Evolutionary conservation across 106 monocot species (phyloP), one percentile per base, ranked within the genome.

Genomic region (Acanthochlamys bracteata): DNA sequence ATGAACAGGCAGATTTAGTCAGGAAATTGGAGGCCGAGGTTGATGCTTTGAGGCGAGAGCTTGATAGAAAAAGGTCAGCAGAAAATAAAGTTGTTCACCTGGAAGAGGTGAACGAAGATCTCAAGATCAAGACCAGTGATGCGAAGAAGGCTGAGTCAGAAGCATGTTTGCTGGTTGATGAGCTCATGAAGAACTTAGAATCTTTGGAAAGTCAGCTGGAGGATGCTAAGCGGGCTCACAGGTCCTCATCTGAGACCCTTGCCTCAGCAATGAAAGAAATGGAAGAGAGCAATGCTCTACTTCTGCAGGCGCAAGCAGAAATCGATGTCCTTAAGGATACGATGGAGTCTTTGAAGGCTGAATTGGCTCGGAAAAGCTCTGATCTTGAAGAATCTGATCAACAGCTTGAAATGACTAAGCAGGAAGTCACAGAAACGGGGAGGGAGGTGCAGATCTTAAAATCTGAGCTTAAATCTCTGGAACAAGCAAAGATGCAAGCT

Each of bases 101-200:
- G 66, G 76, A 73, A 57, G 49, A 22, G 23, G 55, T 80, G 59
- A 47, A 67, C 19, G 81, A 81, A 68, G 69, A 14, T 42, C 78
- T 83, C 10, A 60, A 58, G 59, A 57, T 25, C 11, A 68, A 80
- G 69, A 49, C 72, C 42, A 69, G 42, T 15, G 60, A 79, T 71
- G 70, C 76, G 41, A 79, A 81, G 67, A 73, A 17, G 20, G 67
- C 71, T 17, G 81, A 81, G 63, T 52, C 66, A 0, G 24, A 78
- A 53, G 65, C 80, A 20, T 42, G 53, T 41, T 43, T 60, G 61
- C 46, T 74, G 42, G 60, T 70, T 13, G 78, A 80, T 66, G 77
- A 83, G 51, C 77, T 64, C 73, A 88, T 75, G 69, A 84, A 72
- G 63, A 77, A 80, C 51, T 68, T 39, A 0, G 71, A 69, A 61